These are phyloP conservation scores for Xerocomellus amylosporus DNA, from an alignment of 768 basidiomycete species.

Conservation along the genomic window DNA sequence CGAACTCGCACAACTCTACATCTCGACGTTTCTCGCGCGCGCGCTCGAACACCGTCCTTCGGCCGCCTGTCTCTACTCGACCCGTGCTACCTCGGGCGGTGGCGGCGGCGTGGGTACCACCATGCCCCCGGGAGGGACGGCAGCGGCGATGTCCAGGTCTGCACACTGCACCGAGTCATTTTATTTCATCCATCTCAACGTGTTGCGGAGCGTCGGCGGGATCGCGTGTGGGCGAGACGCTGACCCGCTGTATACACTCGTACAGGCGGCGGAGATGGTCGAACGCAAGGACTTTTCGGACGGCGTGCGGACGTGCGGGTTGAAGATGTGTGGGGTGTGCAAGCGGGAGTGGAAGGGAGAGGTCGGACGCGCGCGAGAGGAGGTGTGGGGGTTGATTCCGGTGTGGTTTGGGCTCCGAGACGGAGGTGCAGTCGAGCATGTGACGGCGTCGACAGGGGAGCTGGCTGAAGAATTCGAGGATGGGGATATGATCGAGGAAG, in stretches of 20 bases:
- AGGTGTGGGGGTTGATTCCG: slow-evolving; percentile 61
- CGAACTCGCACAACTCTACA: slow-evolving; percentile 59
- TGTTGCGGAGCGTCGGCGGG: slow-evolving; percentile 66
- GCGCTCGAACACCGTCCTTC: slow-evolving; percentile 56
- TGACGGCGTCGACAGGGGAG: not conserved
- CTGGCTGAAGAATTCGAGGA: not conserved
- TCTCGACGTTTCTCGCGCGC: slow-evolving; percentile 56
- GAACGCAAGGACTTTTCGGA: slow-evolving; percentile 67
- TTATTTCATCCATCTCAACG: slow-evolving; percentile 73
- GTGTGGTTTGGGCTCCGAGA: slow-evolving; percentile 57
- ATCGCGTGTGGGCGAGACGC: slow-evolving; percentile 71
- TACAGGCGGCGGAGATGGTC: slow-evolving; percentile 70
- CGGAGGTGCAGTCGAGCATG: slow-evolving; percentile 3
- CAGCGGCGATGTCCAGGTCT: not conserved
- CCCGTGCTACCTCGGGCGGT: slow-evolving; percentile 16
- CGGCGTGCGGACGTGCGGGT: slow-evolving; percentile 50
- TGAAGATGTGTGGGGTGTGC: slow-evolving; percentile 53
- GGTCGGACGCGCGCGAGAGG: slow-evolving; percentile 48
- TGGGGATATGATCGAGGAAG: slow-evolving; percentile 1
- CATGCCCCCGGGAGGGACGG: not conserved
- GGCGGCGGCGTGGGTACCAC: not conserved
- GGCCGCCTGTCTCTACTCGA: slow-evolving; percentile 44
- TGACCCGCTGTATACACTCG: slow-evolving; percentile 67
- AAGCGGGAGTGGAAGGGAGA: slow-evolving; percentile 46
- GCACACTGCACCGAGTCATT: slow-evolving; percentile 61